Base-by-base conservation (phyloP, 805 yeast genomes). In the Starmera amethionina region DNA sequence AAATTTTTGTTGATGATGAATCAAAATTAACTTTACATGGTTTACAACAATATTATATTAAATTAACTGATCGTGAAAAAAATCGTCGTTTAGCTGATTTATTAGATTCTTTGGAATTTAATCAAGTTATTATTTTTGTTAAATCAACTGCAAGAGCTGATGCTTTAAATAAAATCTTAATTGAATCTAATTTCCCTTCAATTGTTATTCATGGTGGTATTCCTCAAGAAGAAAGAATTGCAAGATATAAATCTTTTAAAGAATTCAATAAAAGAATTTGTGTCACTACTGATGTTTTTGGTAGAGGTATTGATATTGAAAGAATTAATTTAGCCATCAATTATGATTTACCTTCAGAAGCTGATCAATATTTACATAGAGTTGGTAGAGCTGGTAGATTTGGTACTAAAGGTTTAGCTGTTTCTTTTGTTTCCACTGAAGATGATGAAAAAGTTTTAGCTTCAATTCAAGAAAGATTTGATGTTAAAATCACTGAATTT, bases 341-440 rank as follows among this genome's bases (percentile, higher is more conserved):
- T 74, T 90, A 90, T 67, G 98, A 90, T 68, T 71, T 90, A 72
- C 96, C 98, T 54, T 72, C 67, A 50, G 97, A 89, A 70, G 96
- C 97, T 49, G 97, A 90, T 67, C 97, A 93, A 68, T 90, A 93
- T 68, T 77, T 90, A 63, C 98, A 90, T 73, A 87, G 98, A 73
- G 98, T 90, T 48, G 98, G 98, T 61, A 88, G 98, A 79, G 98
- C 98, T 52, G 98, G 98, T 70, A 89, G 98, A 77, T 90, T 90
- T 58, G 98, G 98, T 73, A 90, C 98, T 62, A 90, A 90, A 72
- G 98, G 98, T 71, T 79, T 93, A 56, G 95, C 97, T 40, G 75
- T 93, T 43, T 86, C 96, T 34, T 85, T 90, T 50, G 93, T 93
- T 41, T 73, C 93, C 34, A 73, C 80, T 43, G 83, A 79, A 55